Base-by-base conservation (phyloP, 2,329 filamentous ascomycete species). In the Trichoderma atroviride region DNA sequence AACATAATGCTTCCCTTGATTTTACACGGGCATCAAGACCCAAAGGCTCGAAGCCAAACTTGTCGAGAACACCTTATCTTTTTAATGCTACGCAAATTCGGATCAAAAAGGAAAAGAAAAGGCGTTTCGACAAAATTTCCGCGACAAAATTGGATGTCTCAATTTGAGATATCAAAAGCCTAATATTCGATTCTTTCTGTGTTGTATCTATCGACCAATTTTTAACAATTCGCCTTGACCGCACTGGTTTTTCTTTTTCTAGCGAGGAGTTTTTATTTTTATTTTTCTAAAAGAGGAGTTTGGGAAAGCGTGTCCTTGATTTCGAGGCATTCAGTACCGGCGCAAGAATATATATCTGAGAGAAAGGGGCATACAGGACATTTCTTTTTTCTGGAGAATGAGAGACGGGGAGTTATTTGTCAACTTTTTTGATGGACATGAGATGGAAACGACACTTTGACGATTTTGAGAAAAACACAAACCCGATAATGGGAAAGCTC, bases 361-460 rank as follows among this genome's bases (percentile, higher is more conserved):
- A 52, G 40, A 59, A 50, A 61, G 56, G 35, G 37, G 47, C 50
- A 68, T 67, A 52, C 31, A 70, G 61, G 24, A 22, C 57, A 22
- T 19, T 70, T 24, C 16, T 56, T 57, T 50, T 68, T 37, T 61
- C 35, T 56, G 37, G 24, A n/a, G 13, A 37, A 63, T 24, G 62
- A 68, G 52, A 71, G 70, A 68, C 55, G 68, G 68, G 62, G 70
- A 67, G 64, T 67, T 67, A 11, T 59, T 67, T 67, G 64, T 43
- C 27, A 58, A 50, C 10, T 64, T 61, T 53, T 37, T 58, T 56
- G 29, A 56, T 47, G 33, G 37, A 63, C 61, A 61, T 43, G 67
- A 70, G 69, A 70, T 31, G 52, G 62, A 71, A 57, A 73, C 68
- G 72, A 67, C 64, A 53, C 43, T 56, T 56, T 68, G 71, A 72